phyloP scores from a whole-genome alignment of 2,329 filamentous ascomycete genomes.

The Penicillium sp. region DNA sequence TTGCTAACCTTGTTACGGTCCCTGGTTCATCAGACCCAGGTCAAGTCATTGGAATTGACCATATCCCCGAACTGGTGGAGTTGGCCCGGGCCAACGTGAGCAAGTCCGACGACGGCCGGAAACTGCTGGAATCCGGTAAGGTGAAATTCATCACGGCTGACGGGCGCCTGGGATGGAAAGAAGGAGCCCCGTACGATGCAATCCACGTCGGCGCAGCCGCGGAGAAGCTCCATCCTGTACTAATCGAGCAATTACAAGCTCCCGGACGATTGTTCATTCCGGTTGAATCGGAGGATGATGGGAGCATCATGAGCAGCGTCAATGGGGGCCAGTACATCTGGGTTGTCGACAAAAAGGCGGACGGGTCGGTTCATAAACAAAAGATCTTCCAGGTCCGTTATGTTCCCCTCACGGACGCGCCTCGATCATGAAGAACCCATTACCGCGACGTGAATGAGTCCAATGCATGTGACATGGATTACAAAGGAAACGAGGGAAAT shows the following conservation, averaged over 20 bases:
- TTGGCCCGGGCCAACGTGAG: conserved; percentile 62
- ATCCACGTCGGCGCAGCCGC: conserved; percentile 95
- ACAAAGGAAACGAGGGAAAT: background rate
- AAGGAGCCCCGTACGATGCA: conserved; percentile 69
- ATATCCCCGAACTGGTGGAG: conserved; percentile 61
- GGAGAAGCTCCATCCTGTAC: conserved; percentile 61
- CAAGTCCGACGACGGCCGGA: conserved; percentile 56
- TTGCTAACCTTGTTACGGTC: conserved; percentile 66
- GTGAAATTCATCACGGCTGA: conserved; percentile 73
- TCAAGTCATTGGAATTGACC: conserved; percentile 67
- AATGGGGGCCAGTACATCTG: conserved; percentile 54
- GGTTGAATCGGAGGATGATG: conserved; percentile 47
- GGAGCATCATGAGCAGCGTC: conserved; percentile 15
- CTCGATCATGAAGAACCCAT: conserved; percentile 29
- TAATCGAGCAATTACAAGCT: conserved; percentile 71
- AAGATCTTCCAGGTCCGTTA: conserved; percentile 60
- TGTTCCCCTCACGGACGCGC: conserved; percentile 61
- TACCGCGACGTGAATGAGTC: background rate
- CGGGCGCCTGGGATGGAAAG: conserved; percentile 62
- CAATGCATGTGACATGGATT: background rate
- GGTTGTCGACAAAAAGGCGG: conserved; percentile 58
- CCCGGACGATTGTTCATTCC: conserved; percentile 73
- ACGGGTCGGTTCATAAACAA: conserved; percentile 53
- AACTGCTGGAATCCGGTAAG: conserved; percentile 58
- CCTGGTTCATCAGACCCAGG: conserved; percentile 32